Evolutionary conservation across 2,329 filamentous ascomycete genomes (phyloP).

Genomic region (Arthrobotrys megalospora): DNA sequence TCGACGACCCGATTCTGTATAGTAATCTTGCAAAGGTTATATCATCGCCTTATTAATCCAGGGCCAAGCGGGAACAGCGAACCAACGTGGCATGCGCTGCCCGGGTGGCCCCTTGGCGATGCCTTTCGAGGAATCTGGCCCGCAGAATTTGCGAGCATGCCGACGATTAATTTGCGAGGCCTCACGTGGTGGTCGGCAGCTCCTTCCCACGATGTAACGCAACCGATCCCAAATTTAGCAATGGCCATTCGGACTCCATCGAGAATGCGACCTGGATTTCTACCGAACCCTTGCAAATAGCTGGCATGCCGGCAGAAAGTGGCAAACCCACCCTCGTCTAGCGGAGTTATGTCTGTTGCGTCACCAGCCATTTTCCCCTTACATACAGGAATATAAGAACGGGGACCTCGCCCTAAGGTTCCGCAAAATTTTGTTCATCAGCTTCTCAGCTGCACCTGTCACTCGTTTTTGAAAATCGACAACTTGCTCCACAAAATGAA

Average conservation of each 20-base stretch:
- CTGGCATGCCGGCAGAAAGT: slow-evolving; percentile 9
- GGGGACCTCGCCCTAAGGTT: background rate
- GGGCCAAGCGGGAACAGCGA: background rate
- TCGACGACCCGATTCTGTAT: no score
- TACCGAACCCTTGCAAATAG: slow-evolving; percentile 23
- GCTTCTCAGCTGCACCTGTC: background rate
- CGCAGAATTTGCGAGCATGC: slow-evolving; percentile 23
- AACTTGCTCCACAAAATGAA: slow-evolving; percentile 23
- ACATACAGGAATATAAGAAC: slow-evolving; percentile 13
- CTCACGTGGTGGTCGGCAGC: slow-evolving; percentile 23
- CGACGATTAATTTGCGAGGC: slow-evolving; percentile 29
- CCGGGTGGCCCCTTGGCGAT: slow-evolving; percentile 9
- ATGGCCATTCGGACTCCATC: background rate
- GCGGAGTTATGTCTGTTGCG: background rate
- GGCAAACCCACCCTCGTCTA: slow-evolving; percentile 23
- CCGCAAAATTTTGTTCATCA: background rate
- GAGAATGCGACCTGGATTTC: slow-evolving; percentile 48
- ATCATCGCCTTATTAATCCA: no score
- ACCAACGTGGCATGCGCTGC: slow-evolving; percentile 22
- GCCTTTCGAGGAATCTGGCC: slow-evolving; percentile 12
- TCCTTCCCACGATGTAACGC: slow-evolving; percentile 55
- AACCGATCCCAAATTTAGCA: slow-evolving; percentile 50
- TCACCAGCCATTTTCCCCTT: background rate
- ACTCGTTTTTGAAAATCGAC: background rate
- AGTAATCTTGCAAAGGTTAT: no score